Evolutionary conservation across 768 basidiomycete genomes (phyloP).

Genomic region (Phanerochaete carnosa): DNA sequence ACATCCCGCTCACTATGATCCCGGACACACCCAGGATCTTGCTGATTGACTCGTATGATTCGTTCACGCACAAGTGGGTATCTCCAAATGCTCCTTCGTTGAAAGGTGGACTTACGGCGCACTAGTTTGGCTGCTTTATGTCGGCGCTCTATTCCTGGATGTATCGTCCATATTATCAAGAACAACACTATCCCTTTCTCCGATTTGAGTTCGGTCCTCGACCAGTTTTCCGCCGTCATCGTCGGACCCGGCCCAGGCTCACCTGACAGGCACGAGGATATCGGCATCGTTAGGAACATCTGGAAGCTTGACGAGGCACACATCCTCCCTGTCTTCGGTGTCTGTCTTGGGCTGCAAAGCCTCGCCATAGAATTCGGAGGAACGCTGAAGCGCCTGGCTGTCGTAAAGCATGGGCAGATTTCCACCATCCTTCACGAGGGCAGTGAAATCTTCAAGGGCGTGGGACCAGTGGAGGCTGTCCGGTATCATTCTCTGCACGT

Average conservation of each 20-base stretch:
- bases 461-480: slow-evolving; percentile 55
- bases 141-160: slow-evolving; percentile 57
- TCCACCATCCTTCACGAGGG: slow-evolving; percentile 59
- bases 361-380: slow-evolving; percentile 66
- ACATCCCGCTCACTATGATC: slow-evolving; percentile 22
- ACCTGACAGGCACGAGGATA: slow-evolving; percentile 55
- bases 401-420: slow-evolving; percentile 80
- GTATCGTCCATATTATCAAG: slow-evolving; percentile 65
- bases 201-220: slow-evolving; percentile 50
- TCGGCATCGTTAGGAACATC: slow-evolving; percentile 66
- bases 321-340: slow-evolving; percentile 74
- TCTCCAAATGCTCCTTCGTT: neutral
- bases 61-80: slow-evolving; percentile 83
- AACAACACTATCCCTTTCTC: slow-evolving; percentile 59
- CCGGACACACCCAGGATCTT: slow-evolving; percentile 47
- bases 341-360: slow-evolving; percentile 82
- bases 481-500: slow-evolving; percentile 82
- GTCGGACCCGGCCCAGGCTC: slow-evolving; percentile 83
- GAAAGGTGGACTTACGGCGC: neutral
- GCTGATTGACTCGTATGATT: slow-evolving; percentile 82
- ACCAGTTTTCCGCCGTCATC: slow-evolving; percentile 64
- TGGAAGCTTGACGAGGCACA: slow-evolving; percentile 58
- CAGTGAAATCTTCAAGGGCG: slow-evolving; percentile 57
- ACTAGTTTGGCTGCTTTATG: slow-evolving; percentile 70
- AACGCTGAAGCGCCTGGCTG: slow-evolving; percentile 48